Base-by-base conservation (phyloP, 139 green algal species). In the Chlorella sp. region DNA sequence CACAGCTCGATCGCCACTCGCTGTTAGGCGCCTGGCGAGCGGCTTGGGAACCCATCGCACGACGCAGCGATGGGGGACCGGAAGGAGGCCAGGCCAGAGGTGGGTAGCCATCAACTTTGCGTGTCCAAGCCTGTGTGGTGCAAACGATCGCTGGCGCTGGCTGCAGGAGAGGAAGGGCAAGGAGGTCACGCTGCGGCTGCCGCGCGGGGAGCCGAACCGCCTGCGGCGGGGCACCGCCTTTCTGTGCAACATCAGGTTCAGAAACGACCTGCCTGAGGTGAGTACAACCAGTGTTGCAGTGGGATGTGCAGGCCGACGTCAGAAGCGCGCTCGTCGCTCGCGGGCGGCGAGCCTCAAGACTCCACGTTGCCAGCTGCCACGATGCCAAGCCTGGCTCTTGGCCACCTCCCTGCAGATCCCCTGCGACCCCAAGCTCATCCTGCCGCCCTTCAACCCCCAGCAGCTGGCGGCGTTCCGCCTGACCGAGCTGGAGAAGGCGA, bases 341-440 rank as follows among this genome's bases (percentile, higher is more conserved):
- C n/a, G n/a, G n/a, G n/a, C n/a, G n/a, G n/a, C n/a, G n/a, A n/a
- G n/a, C n/a, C n/a, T n/a, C n/a, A n/a, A n/a, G n/a, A n/a, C 2
- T 35, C 3, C 53, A 31, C 53, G 53, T 27, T 61, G 53, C 53
- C 53, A 36, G 23, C 60, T 31, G 8, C 33, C n/a, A 17, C 17
- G 14, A 35, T 21, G 21, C 8, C 8, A 50, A 0, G 2, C 17
- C 2, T 33, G 31, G 5, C 21, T 25, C 17, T 59, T 64, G 58
- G 8, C 41, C n/a, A 8, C 58, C 58, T 40, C 11, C 2, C 7
- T 76, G 70, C 82, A 91, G 84, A 86, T 93, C 63, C 88, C 90
- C 5, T 86, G 82, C 23, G 90, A 93, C 66, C 90, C 90, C 63
- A 93, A 92, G 73, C 81, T 94, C 80, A 79, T 94, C 29, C 74